Base-by-base conservation (phyloP, 169 alveolate genomes). In the Blepharisma undulans region DNA sequence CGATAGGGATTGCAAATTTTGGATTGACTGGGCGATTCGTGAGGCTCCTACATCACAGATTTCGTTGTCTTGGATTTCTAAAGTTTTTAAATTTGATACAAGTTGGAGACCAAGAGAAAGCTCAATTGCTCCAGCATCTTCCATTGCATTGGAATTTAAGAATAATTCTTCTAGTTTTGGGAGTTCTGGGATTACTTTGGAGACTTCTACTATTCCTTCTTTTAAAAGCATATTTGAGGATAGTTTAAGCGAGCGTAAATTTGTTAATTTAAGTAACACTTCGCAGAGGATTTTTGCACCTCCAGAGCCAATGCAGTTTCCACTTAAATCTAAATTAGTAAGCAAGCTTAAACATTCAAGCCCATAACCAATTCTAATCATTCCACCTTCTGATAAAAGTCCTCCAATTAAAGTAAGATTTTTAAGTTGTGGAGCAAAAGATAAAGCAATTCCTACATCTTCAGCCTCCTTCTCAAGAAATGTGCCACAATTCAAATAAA, bases 361-460 rank as follows among this genome's bases (percentile, higher is more conserved):
- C 71, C 86, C 86, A 78, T 78, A 78, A 78, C 86, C 10, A 32
- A 78, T 25, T 32, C 60, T 78, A 27, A 27, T 34, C 34, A 36
- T 32, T 27, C 86, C 86, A 4, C 34, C 34, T 25, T 22, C 60
- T 32, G 29, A 27, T 32, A 78, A 32, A 4, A 78, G 61, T 14
- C 86, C 86, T 78, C 86, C 86, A 21, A 78, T 21, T 29, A 78
- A 29, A 32, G 61, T 78, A 29, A 78, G 60, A 21, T 78, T 78
- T 78, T n/a, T 32, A 29, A 78, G 60, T 12, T 78, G 34, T 29
- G 34, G 86, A 22, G 34, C 34, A 21, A 78, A 29, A 32, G 61
- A 27, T 78, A 78, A 78, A 32, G 71, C 60, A 29, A 27, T 25
- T 7, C 71, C 86, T 1, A 78, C 34, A 32, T 78, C 86, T 78